Conservation (phyloP, 352 stramenopile genomes). For the Phytophthora aleatoria region DNA sequence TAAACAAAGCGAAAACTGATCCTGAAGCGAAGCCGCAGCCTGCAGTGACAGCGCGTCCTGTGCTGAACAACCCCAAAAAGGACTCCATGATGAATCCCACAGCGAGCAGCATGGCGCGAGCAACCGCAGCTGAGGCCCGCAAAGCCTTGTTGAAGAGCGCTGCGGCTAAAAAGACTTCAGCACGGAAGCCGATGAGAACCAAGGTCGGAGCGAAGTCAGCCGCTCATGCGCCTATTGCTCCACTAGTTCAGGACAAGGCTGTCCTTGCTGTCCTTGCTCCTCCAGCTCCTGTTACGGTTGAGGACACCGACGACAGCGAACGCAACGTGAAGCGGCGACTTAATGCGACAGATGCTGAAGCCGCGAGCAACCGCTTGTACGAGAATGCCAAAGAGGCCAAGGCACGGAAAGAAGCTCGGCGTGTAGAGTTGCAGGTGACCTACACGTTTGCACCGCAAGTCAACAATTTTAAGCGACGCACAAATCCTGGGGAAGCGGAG, state of each 20-base stretch:
- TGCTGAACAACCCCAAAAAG: slow-evolving; percentile 20
- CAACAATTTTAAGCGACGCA: slow-evolving; percentile 54
- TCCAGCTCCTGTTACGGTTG: slow-evolving; percentile 1
- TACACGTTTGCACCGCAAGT: slow-evolving; percentile 70
- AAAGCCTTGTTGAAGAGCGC: slow-evolving; percentile 27
- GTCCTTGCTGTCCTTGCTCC: not conserved
- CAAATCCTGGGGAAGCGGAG: slow-evolving; percentile 32
- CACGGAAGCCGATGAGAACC: slow-evolving; percentile 14
- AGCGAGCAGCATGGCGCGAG: slow-evolving; percentile 29
- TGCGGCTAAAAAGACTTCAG: slow-evolving; percentile 18
- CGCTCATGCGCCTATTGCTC: not conserved
- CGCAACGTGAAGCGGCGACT: slow-evolving; percentile 59
- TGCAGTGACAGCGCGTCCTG: slow-evolving; percentile 7
- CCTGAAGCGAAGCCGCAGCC: slow-evolving; percentile 11
- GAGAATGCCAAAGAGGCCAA: slow-evolving; percentile 64
- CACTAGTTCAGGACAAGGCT: slow-evolving; percentile 4
- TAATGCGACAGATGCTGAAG: slow-evolving; percentile 54
- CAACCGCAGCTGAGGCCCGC: slow-evolving; percentile 29
- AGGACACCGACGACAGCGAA: slow-evolving; percentile 13
- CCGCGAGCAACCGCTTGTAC: slow-evolving; percentile 65
- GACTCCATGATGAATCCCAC: slow-evolving; percentile 39
- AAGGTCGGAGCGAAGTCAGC: slow-evolving; percentile 2
- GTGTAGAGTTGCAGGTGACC: slow-evolving; percentile 54
- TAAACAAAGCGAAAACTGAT: slow-evolving; percentile 12
- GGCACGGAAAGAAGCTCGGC: slow-evolving; percentile 55